Evolutionary conservation across 2,329 filamentous ascomycete species (phyloP), one percentile per base, ranked within the genome.

Genomic region (Neophaeococcomyces mojaviensis): DNA sequence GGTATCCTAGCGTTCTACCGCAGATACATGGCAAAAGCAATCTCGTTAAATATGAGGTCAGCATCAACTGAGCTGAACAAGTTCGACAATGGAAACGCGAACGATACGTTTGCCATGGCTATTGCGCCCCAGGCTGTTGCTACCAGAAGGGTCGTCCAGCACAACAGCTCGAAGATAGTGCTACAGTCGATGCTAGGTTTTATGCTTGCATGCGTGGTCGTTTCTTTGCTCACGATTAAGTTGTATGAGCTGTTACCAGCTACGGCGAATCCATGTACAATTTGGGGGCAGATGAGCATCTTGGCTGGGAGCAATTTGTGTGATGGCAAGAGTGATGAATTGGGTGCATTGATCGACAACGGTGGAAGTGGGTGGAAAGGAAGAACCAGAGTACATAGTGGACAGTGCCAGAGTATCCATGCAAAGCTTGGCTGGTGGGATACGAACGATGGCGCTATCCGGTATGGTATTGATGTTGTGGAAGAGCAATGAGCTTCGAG

Each of bases 21-120:
- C 2, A 36, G 51, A 2, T 57, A 57, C 44, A 57, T 57, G 55
- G 55, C 55, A 4, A 53, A 55, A 36, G 53, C 48, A 4, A 54
- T 57, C 16, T 51, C 49, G 4, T 20, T 4, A 3, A 55, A 52
- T 10, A 54, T 57, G 51, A 43, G 55, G 3, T 38, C 47, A 2
- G 10, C 44, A 3, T 2, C 28, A 24, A 46, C 38, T 31, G 20
- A 19, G 20, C 20, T 38, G 13, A 28, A 49, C 12, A 10, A 13
- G 41, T 19, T 3, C 10, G 36, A 39, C 9, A 7, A 9, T 31
- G 20, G 22, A 40, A 26, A 28, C 26, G 15, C 7, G 15, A 26
- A 15, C 18, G 38, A 13, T 15, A 40, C 18, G 28, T 26, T 28
- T 12, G 5, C 38, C 3, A 22, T n/a, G 22, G 38, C 24, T 10